Percentiles rank a stretch among this genome's conserved stretches.
Evolutionary conservation across 371 early-diverging fungal genomes (phyloP).

Genomic region (Amoeboaphelidium protococcarum): DNA sequence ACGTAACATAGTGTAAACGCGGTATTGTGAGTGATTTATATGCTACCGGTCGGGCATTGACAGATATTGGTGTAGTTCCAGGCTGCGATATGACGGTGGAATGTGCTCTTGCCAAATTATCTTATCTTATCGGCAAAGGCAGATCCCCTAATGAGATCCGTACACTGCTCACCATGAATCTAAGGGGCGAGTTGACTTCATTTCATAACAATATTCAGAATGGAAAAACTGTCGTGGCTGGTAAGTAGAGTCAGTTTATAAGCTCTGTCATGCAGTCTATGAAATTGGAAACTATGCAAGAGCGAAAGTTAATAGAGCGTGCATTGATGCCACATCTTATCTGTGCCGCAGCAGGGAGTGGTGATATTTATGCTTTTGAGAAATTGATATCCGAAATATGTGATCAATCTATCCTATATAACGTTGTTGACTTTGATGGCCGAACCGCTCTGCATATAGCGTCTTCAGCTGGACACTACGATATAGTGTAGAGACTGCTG

Average conservation of each 20-base stretch:
- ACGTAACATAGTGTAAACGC: constrained; percentile 58
- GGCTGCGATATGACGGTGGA: constrained; percentile 21
- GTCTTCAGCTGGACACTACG: neutral
- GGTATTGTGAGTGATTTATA: constrained; percentile 74
- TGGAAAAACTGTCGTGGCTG: neutral
- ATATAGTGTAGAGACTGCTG: neutral
- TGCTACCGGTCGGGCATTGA: constrained; percentile 62
- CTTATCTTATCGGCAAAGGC: constrained; percentile 53
- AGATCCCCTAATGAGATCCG: constrained; percentile 36
- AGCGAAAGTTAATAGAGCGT: neutral
- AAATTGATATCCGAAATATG: neutral
- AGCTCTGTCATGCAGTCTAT: neutral
- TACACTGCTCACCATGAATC: constrained; percentile 39
- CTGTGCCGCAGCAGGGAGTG: neutral
- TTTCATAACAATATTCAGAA: constrained; percentile 19
- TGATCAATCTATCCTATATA: neutral
- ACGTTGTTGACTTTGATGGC: neutral
- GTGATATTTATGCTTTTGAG: neutral
- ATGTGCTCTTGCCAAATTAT: constrained; percentile 7
- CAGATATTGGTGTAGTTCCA: constrained; percentile 58
- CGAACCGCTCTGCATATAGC: neutral
- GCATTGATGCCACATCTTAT: neutral
- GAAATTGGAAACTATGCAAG: neutral
- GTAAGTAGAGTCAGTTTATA: neutral
- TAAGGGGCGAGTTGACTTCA: constrained; percentile 80